Evolutionary conservation across 345 rosid species (phyloP), one percentile per base, ranked within the genome.

Genomic region (Lumnitzera littorea): DNA sequence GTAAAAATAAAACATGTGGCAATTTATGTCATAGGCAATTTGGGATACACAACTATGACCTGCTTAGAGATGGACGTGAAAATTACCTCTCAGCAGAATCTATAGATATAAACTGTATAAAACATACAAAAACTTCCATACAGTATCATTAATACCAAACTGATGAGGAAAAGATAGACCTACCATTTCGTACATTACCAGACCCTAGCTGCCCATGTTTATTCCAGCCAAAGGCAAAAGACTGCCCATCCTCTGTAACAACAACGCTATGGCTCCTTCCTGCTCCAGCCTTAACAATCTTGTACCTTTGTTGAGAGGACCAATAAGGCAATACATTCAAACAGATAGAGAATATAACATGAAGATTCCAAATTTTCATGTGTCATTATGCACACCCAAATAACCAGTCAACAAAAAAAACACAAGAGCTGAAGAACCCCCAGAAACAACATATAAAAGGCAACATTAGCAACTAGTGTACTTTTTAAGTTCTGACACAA

Each of bases 181-280:
- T 72, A 87, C 98, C 98, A 71, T 81, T 89, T 84, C 72, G 84
- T 51, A 62, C 68, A 0, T 89, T 82, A 48, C 98, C 98, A 48
- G 81, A 77, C 64, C 98, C 97, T 74, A 92, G 81, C 74, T 92
- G 97, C 59, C 98, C 98, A 76, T 85, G 87, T 64, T 89, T 92
- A 68, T 92, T 92, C 98, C 96, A 92, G 51, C 98, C 98, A 72
- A 92, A 92, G 62, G 90, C 89, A 51, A 92, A 70, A 14, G 97
- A 89, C 59, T 69, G 70, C 17, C 98, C 96, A 17, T 87, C 84
- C 47, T 78, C 86, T 54, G 94, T 84, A 60, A 92, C 84, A 69
- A 89, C 90, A 17, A 89, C 87, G 0, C 96, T 85, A 68, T 92
- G 97, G 67, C 56, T 87, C 83, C 72, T 85, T 58, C 98, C 98